These are phyloP conservation scores for Cladorrhinum sp. DNA, from an alignment of 2,329 filamentous ascomycete species.

Conservation along the genomic window DNA sequence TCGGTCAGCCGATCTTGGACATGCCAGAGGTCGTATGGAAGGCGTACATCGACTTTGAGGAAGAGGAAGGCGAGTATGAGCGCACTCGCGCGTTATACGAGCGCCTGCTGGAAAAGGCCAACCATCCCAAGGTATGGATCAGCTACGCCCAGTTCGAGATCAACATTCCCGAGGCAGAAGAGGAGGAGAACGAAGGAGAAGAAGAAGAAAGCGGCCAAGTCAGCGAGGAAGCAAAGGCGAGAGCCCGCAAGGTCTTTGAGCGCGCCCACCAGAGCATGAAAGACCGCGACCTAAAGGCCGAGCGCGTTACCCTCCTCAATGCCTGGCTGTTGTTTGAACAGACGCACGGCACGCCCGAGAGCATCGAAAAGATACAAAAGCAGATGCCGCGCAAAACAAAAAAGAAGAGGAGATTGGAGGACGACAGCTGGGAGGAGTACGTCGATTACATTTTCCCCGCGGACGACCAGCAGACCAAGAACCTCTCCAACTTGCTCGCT, in stretches of 20 bases:
- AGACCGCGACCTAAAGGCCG: constrained; percentile 85
- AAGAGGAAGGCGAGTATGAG: constrained; percentile 89
- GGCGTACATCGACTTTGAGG: constrained; percentile 97
- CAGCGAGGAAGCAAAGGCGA: constrained; percentile 77
- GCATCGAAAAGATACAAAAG: constrained; percentile 79
- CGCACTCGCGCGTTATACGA: constrained; percentile 81
- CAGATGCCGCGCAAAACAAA: constrained; percentile 94
- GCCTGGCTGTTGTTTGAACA: constrained; percentile 92
- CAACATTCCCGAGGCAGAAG: constrained; percentile 70
- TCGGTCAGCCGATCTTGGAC: constrained; percentile 78
- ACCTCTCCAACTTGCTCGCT: constrained; percentile 77
- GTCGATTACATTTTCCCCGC: constrained; percentile 96
- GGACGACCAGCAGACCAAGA: constrained; percentile 83
- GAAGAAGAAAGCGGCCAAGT: constrained; percentile 65
- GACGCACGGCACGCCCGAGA: constrained; percentile 71
- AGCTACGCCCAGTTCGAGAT: constrained; percentile 98
- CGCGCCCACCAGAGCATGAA: constrained; percentile 84
- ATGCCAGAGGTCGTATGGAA: constrained; percentile 99
- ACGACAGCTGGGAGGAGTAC: constrained; percentile 94
- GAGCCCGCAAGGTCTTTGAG: constrained; percentile 80
- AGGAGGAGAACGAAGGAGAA: constrained; percentile 58
- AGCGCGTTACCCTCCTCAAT: constrained; percentile 86
- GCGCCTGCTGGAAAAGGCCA: constrained; percentile 87
- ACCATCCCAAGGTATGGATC: constrained; percentile 99
- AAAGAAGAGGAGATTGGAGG: constrained; percentile 86